phyloP scores from a whole-genome alignment of 139 green algal genomes.

The Chlorella sp. region DNA sequence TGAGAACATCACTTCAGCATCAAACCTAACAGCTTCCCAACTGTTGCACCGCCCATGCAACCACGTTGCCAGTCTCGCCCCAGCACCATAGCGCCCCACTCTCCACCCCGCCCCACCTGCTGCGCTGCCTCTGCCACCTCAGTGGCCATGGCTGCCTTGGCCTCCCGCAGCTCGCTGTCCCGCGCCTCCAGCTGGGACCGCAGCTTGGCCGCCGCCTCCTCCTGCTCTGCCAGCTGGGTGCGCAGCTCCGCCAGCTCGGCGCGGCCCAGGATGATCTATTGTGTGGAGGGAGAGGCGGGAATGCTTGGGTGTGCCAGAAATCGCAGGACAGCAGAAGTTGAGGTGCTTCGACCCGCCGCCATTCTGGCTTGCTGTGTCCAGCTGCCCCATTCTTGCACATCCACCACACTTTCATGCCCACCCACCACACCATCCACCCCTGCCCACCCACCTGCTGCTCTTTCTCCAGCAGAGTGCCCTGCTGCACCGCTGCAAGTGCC shows the following conservation, averaged over 20 bases:
- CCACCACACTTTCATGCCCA: background rate
- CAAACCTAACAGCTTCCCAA: too few relatives aligned
- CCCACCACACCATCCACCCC: background rate
- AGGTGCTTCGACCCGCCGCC: too few relatives aligned
- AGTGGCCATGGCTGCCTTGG: slow-evolving; percentile 40
- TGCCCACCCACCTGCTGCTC: slow-evolving; percentile 29
- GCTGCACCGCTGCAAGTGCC: slow-evolving; percentile 33
- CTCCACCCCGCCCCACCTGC: background rate
- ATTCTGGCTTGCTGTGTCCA: too few relatives aligned
- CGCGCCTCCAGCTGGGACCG: background rate
- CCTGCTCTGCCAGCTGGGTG: slow-evolving; percentile 21
- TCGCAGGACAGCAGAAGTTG: too few relatives aligned
- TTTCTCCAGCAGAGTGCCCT: slow-evolving; percentile 32
- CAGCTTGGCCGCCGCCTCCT: slow-evolving; percentile 19
- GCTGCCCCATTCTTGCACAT: too few relatives aligned
- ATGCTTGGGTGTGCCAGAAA: too few relatives aligned
- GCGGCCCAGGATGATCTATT: slow-evolving; percentile 30
- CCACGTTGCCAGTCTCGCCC: too few relatives aligned
- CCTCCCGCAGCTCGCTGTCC: slow-evolving; percentile 30
- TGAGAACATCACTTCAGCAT: too few relatives aligned
- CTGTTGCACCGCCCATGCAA: too few relatives aligned
- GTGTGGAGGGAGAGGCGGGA: background rate
- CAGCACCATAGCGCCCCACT: too few relatives aligned
- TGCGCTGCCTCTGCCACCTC: slow-evolving; percentile 51
- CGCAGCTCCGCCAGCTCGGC: slow-evolving; percentile 22